Evolutionary conservation across 345 rosid genomes (phyloP), one percentile per base, ranked within the genome.

Genomic region (Eutrema heterophyllum): DNA sequence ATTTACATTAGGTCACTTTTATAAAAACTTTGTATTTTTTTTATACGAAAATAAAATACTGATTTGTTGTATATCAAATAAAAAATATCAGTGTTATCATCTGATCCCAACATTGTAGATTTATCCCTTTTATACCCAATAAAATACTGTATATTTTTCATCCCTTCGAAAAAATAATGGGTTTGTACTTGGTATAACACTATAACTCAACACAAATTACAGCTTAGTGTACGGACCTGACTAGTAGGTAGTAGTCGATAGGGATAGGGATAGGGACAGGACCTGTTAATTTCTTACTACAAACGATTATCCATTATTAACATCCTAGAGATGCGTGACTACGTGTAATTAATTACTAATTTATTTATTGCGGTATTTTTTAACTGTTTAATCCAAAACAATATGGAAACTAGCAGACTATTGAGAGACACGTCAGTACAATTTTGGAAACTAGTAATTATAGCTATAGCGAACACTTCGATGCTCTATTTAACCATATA

Each of bases 191-290:
- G 10, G 40, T 44, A 44, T 29, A 64, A n/a, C n/a, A 26, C 33
- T 44, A 44, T 29, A 64, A 35, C 35, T 54, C 9, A 73, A 64
- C 50, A 30, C 57, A 57, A 58, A 9, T 41, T 74, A 74, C 38
- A 50, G 39, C 45, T 43, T 6, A 66, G 16, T 45, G 58, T 59
- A 68, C 73, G 79, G 73, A 41, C 40, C 13, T 11, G 56, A 51
- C 62, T 30, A 59, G 68, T 50, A 29, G 33, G 33, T 56, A 30
- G 41, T 35, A 16, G 44, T 56, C 46, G 41, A 26, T 12, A 44
- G 46, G 48, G 51, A 26, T 12, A 44, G 46, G 48, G 51, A 65
- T 27, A 49, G 68, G 48, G 56, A 68, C 11, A 60, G 79, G 78
- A 58, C 63, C 32, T 60, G 10, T 16, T 33, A 43, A 33, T 53